Evolutionary conservation across 2,329 filamentous ascomycete species (phyloP).

Genomic region (Rugonectria rugulosa): DNA sequence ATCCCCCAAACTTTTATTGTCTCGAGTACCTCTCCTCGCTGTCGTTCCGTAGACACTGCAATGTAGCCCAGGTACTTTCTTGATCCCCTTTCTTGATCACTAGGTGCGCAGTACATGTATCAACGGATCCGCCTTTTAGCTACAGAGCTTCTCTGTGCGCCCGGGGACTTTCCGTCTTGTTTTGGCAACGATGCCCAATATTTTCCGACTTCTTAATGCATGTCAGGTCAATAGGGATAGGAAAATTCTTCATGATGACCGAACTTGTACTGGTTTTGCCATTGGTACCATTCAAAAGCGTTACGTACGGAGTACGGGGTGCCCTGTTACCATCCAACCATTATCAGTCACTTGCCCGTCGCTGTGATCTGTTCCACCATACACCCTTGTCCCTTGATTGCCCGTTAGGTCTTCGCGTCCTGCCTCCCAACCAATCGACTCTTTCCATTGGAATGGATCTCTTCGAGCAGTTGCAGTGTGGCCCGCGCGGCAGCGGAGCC

Average conservation of each 20-base stretch:
- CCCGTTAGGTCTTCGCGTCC: slow-evolving; percentile 28
- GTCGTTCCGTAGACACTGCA: background rate
- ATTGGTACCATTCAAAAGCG: background rate
- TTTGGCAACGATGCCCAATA: background rate
- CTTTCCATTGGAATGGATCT: slow-evolving; percentile 8
- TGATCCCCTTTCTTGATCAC: too few species aligned
- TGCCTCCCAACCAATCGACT: slow-evolving; percentile 25
- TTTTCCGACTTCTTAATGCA: background rate
- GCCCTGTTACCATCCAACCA: slow-evolving; percentile 3
- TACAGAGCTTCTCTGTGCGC: slow-evolving; percentile 9
- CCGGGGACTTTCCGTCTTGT: slow-evolving; percentile 20
- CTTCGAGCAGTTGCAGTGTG: slow-evolving; percentile 14
- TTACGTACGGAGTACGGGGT: slow-evolving; percentile 18
- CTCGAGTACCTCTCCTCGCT: background rate
- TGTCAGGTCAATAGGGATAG: background rate
- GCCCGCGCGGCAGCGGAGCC: slow-evolving; percentile 14
- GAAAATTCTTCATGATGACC: background rate
- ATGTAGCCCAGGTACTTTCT: background rate
- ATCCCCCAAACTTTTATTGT: background rate
- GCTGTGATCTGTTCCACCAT: background rate
- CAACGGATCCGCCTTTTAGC: slow-evolving; percentile 4
- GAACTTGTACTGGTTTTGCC: background rate
- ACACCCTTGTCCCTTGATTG: slow-evolving; percentile 26
- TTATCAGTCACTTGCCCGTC: background rate
- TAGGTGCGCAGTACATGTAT: too few species aligned